These are phyloP conservation scores for Aspergillus tamarii DNA, from an alignment of 2,329 filamentous ascomycete species.

Conservation along the genomic window DNA sequence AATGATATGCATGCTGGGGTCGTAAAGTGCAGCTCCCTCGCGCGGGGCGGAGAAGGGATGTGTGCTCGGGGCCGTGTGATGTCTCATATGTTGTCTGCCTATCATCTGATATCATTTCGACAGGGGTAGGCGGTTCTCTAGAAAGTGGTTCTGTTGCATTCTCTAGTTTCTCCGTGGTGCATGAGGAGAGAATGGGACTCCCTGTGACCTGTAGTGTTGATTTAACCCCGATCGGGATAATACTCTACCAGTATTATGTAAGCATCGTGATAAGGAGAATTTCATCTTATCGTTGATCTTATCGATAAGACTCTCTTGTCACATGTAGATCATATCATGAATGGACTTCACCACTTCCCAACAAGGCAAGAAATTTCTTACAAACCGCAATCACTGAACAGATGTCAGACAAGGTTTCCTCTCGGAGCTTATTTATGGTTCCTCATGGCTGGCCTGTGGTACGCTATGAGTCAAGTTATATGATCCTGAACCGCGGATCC, in stretches of 20 bases:
- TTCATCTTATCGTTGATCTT: background rate
- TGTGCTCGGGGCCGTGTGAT: background rate
- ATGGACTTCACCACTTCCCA: background rate
- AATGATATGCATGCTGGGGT: background rate
- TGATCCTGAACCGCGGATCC: constrained; percentile 1
- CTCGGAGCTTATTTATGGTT: background rate
- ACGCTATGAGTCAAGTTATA: background rate
- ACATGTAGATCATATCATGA: background rate
- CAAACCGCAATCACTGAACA: background rate
- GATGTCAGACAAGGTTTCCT: background rate
- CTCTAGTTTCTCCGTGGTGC: background rate
- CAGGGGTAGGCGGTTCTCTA: background rate
- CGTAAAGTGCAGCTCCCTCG: constrained; percentile 2
- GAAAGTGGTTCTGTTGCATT: background rate
- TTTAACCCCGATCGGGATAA: background rate
- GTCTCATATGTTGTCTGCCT: background rate
- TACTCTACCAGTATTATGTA: background rate
- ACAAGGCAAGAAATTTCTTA: background rate
- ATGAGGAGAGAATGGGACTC: background rate
- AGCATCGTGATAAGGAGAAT: background rate
- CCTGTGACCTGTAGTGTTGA: background rate
- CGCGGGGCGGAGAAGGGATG: background rate
- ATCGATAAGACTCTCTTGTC: background rate
- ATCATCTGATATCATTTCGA: constrained; percentile 4
- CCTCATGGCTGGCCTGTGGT: background rate